Evolutionary conservation across 106 monocot genomes (phyloP).

Genomic region (Dendrobium huoshanense): DNA sequence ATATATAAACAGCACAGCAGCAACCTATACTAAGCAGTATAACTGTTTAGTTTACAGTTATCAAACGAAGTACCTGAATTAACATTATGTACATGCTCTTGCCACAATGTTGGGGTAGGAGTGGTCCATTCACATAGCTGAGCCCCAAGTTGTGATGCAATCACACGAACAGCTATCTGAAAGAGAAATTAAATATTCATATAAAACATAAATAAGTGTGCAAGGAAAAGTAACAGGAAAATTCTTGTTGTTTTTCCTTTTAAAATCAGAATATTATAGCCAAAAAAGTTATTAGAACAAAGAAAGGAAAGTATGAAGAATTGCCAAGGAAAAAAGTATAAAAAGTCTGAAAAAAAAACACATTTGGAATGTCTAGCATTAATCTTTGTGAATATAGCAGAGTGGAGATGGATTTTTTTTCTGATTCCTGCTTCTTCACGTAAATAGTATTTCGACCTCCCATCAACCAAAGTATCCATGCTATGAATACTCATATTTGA

Average conservation of each 20-base stretch:
- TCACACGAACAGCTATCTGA: constrained; percentile 57
- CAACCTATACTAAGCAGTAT: not conserved
- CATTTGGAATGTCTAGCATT: too few species aligned
- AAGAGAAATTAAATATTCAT: constrained; percentile 12
- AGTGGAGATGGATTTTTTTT: too few species aligned
- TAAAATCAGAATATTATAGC: too few species aligned
- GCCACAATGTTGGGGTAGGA: constrained; percentile 92
- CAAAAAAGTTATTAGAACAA: not conserved
- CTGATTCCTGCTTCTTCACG: too few species aligned
- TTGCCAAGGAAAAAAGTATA: not conserved
- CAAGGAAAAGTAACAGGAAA: not conserved
- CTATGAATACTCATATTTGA: too few species aligned
- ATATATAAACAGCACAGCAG: not conserved
- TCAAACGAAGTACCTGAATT: constrained; percentile 42
- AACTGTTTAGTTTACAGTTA: not conserved
- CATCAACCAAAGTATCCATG: too few species aligned
- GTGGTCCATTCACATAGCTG: constrained; percentile 88
- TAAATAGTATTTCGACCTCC: too few species aligned
- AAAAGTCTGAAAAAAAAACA: not conserved
- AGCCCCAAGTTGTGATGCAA: constrained; percentile 71
- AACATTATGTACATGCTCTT: constrained; percentile 78
- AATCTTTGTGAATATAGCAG: too few species aligned
- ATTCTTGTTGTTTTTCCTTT: not conserved
- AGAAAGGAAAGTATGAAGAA: not conserved
- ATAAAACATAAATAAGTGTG: not conserved